A percentile compares a stretch with the other conserved stretches of the same genome.
Conservation (phyloP, 768 basidiomycete species). For the Brasilioporus rufonigricans region DNA sequence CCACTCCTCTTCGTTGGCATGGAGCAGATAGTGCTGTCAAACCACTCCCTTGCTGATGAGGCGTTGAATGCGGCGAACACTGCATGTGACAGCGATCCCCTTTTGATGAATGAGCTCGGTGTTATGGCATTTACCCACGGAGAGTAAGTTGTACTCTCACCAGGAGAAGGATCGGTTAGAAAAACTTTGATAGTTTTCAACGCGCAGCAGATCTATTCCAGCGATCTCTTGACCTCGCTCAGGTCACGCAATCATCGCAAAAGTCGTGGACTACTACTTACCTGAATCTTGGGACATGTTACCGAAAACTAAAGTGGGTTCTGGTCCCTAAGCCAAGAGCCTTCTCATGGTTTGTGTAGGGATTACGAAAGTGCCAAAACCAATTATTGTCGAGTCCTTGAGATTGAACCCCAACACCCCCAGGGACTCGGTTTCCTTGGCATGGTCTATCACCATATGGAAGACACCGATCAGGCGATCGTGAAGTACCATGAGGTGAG, state of each 20-base stretch:
- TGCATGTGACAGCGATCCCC: constrained; percentile 85
- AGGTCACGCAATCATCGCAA: constrained; percentile 82
- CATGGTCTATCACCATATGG: constrained; percentile 79
- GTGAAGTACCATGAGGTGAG: constrained; percentile 89
- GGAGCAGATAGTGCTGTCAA: constrained; percentile 93
- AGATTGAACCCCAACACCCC: constrained; percentile 82
- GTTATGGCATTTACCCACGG: constrained; percentile 89
- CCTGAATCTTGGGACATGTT: constrained; percentile 89
- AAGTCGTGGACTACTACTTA: constrained; percentile 87
- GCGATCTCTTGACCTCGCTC: constrained; percentile 74
- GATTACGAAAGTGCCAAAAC: constrained; percentile 62
- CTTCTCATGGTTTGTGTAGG: constrained; percentile 28
- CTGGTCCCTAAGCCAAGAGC: neutral
- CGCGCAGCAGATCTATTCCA: constrained; percentile 70
- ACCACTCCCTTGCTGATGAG: constrained; percentile 79
- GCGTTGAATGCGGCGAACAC: constrained; percentile 77
- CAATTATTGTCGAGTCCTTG: constrained; percentile 77
- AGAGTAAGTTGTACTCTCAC: constrained; percentile 50
- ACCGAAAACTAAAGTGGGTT: constrained; percentile 73
- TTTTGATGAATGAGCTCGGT: constrained; percentile 89
- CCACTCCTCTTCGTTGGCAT: constrained; percentile 96
- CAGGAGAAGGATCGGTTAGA: neutral
- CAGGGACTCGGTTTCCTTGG: constrained; percentile 85
- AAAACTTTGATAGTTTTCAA: constrained; percentile 58
- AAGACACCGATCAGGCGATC: constrained; percentile 76